Evolutionary conservation across 257 asterid genomes (phyloP).

Genomic region (Lycium barbarum): DNA sequence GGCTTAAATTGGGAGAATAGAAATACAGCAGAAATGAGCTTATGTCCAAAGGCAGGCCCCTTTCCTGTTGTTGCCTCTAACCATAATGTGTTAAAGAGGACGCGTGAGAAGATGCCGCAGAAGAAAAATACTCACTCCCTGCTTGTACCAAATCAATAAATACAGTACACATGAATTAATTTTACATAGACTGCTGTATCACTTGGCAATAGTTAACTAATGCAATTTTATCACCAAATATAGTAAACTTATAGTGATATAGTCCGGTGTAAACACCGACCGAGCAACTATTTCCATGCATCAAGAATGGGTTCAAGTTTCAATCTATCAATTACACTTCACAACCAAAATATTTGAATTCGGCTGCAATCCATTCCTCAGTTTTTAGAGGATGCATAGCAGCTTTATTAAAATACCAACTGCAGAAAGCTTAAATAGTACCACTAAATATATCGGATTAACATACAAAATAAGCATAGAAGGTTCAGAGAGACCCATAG

Average conservation of each 20-base stretch:
- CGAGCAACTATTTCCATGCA: neutral
- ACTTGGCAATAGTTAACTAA: too few species aligned
- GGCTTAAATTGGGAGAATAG: too few species aligned
- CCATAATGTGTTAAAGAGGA: too few species aligned
- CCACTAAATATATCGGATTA: neutral
- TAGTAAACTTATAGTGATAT: neutral
- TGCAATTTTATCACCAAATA: too few species aligned
- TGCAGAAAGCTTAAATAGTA: neutral
- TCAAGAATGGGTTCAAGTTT: neutral
- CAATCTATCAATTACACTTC: constrained; percentile 11
- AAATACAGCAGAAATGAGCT: too few species aligned
- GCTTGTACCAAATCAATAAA: neutral
- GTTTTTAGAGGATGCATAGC: neutral
- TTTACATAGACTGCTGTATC: too few species aligned
- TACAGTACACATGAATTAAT: too few species aligned
- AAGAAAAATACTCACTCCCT: neutral
- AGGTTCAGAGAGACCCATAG: neutral
- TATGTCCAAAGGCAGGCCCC: too few species aligned
- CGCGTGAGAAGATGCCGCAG: neutral
- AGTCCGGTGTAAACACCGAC: neutral
- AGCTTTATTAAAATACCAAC: constrained; percentile 17
- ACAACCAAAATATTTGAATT: neutral
- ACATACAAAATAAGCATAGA: neutral
- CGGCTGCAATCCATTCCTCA: constrained; percentile 1
- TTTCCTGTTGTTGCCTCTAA: too few species aligned